Base-by-base conservation (phyloP, 2,329 filamentous ascomycete genomes). In the Ophiosphaerella narmari region DNA sequence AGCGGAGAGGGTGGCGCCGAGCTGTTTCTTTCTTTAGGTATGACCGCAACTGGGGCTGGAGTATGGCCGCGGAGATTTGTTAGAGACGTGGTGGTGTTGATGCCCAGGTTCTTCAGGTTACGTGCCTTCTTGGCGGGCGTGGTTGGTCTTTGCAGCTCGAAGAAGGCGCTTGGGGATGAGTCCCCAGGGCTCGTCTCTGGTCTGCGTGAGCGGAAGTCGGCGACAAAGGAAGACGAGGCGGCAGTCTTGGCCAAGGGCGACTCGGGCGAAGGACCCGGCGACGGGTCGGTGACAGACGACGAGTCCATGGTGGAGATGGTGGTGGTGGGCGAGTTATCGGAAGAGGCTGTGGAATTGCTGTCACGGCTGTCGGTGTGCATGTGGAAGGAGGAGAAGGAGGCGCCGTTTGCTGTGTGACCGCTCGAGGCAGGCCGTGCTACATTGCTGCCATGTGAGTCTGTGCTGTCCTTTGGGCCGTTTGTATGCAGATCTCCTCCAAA, bases 261-360 rank as follows among this genome's bases (percentile, higher is more conserved):
- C 74, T 97, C 92, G 7, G 93, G 93, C 1, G 93, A 97, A 5
- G 18, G 92, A 91, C 44, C 93, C 3, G 94, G 91, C 5, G 93
- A 97, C 7, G 90, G 88, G 64, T 97, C 93, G 26, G 92, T 92
- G 41, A 94, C 81, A 26, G 91, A 90, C 7, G 91, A 93, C 5
- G 92, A 95, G 75, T 96, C 93, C 57, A 93, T 90, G 16, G 91
- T 96, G 5, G 91, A 96, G 42, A 94, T 84, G 2, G 93, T 96
- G 3, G 92, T 97, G 7, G 93, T 97, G 1, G 94, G 94, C 7
- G 93, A 97, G 18, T 93, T 96, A 67, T 96, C 92, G 36, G 90
- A 90, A 1, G 94, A 97, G 57, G 90, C 90, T 13, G 88, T 90
- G 7, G 87, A 92, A n/a, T 85, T 87, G 75, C 88, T 91, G 68